These are phyloP conservation scores for Trichodelitschia bisporula DNA, from an alignment of 495 filamentous ascomycete species.

Conservation along the genomic window DNA sequence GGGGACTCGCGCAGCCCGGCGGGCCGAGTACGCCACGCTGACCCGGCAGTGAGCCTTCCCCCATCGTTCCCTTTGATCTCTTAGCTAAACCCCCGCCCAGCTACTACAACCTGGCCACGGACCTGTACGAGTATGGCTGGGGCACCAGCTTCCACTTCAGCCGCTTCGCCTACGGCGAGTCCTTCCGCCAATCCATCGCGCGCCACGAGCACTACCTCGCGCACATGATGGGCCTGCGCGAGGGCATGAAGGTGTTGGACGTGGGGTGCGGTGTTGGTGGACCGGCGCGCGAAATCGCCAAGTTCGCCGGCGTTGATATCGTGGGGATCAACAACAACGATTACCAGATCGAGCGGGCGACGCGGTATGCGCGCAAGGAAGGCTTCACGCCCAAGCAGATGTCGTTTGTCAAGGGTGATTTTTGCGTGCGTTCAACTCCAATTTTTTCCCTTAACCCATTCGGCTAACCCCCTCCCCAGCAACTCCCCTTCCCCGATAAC, in stretches of 20 bases:
- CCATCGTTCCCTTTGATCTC: constrained; percentile 5
- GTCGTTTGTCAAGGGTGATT: constrained; percentile 84
- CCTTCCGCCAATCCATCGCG: constrained; percentile 81
- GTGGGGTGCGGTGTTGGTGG: constrained; percentile 96
- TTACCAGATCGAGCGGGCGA: constrained; percentile 94
- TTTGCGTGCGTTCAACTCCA: constrained; percentile 39
- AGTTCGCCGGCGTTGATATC: constrained; percentile 77
- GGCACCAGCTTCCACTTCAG: constrained; percentile 93
- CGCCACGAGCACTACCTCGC: constrained; percentile 98
- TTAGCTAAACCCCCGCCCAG: constrained; percentile 15
- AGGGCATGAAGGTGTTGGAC: constrained; percentile 77
- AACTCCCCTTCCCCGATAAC: constrained; percentile 91
- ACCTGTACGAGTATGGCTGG: constrained; percentile 96
- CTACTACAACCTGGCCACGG: constrained; percentile 97
- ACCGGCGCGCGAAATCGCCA: constrained; percentile 89
- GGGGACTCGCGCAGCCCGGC: constrained; percentile 56
- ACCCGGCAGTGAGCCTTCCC: constrained; percentile 57
- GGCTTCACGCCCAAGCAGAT: constrained; percentile 62
- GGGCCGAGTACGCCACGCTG: constrained; percentile 78
- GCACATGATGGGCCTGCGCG: constrained; percentile 62
- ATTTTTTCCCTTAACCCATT: neutral
- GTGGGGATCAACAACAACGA: constrained; percentile 98
- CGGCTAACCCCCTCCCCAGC: constrained; percentile 20
- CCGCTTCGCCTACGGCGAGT: constrained; percentile 71
- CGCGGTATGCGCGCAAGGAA: constrained; percentile 58